Percentiles rank a stretch among this genome's conserved stretches.
phyloP scores from a whole-genome alignment of 768 basidiomycete genomes.

The Infundibulicybe gibba region DNA sequence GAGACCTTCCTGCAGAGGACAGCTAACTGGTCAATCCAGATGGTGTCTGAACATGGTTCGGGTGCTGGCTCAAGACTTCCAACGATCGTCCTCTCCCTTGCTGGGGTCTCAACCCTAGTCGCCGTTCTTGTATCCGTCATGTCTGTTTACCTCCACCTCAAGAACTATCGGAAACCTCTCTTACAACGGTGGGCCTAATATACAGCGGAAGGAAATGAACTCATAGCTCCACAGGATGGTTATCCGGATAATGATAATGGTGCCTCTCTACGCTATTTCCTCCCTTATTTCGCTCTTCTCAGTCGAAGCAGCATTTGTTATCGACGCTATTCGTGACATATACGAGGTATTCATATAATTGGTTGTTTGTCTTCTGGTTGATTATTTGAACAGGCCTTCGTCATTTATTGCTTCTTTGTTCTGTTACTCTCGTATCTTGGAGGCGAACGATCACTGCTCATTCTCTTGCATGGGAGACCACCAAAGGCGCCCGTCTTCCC shows the following conservation, averaged over 20 bases:
- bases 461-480: slow-evolving; percentile 85
- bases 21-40: background rate
- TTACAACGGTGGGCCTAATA: slow-evolving; percentile 60
- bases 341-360: slow-evolving; percentile 70
- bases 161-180: slow-evolving; percentile 81
- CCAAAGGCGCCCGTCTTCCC: slow-evolving; percentile 90
- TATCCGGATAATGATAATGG: slow-evolving; percentile 95
- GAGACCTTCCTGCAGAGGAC: too few species aligned
- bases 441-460: slow-evolving; percentile 90
- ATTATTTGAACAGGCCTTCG: slow-evolving; percentile 63
- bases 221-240: slow-evolving; percentile 60
- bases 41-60: slow-evolving; percentile 15
- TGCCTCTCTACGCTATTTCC: slow-evolving; percentile 87
- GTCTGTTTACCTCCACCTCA: slow-evolving; percentile 78
- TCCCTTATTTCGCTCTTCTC: slow-evolving; percentile 93
- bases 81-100: slow-evolving; percentile 50
- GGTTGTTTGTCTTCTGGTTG: background rate
- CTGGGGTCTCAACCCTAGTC: slow-evolving; percentile 61
- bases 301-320: slow-evolving; percentile 91
- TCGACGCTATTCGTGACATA: slow-evolving; percentile 91
- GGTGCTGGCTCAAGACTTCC: slow-evolving; percentile 63
- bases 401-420: slow-evolving; percentile 91
- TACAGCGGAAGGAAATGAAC: background rate
- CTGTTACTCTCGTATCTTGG: slow-evolving; percentile 83
- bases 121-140: slow-evolving; percentile 71